Evolutionary conservation across 1,284 basidiomycete species (phyloP).

Genomic region (Apiotrichum akiyoshidainum): DNA sequence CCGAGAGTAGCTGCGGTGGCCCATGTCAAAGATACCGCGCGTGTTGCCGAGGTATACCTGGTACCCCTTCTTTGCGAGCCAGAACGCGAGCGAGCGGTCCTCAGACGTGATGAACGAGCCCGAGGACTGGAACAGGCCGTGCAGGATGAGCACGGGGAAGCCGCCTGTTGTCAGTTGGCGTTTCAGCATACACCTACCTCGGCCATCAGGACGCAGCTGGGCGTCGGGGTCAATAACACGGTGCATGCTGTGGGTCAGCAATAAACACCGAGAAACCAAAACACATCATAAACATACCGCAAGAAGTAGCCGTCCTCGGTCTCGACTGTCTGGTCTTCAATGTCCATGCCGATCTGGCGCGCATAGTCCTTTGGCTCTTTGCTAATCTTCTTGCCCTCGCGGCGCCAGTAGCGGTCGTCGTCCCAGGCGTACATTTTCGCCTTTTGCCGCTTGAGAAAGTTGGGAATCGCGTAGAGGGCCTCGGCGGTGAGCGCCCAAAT

Average conservation of each 20-base stretch:
- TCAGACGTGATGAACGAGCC: constrained; percentile 63
- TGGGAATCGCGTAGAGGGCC: constrained; percentile 35
- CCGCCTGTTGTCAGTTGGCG: constrained; percentile 36
- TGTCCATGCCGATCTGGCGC: constrained; percentile 57
- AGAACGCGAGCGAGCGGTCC: constrained; percentile 61
- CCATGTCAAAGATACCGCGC: constrained; percentile 62
- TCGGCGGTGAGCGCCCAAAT: constrained; percentile 49
- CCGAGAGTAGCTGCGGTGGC: constrained; percentile 55
- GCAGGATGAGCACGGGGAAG: constrained; percentile 61
- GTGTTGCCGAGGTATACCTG: constrained; percentile 64
- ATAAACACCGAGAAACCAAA: constrained; percentile 1
- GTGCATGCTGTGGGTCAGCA: constrained; percentile 51
- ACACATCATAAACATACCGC: constrained; percentile 37
- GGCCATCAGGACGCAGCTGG: constrained; percentile 50
- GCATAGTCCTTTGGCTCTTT: constrained; percentile 62
- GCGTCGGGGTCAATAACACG: constrained; percentile 56
- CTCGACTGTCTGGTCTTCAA: constrained; percentile 58
- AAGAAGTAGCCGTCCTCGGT: constrained; percentile 61
- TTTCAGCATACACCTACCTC: constrained; percentile 22
- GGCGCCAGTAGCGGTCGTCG: constrained; percentile 53
- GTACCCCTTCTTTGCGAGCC: constrained; percentile 59
- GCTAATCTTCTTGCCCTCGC: constrained; percentile 53
- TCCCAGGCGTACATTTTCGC: constrained; percentile 55
- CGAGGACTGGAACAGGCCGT: constrained; percentile 63
- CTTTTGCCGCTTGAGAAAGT: constrained; percentile 32